Conservation (phyloP, 306 rosid genomes). For the cucumber (Cucumis sativus) region Cucumber_9930_V3 NC_026658.2:8823501-8824000, state of each 20-base stretch:
- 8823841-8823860: not conserved
- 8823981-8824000: too few species aligned
- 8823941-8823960: too few species aligned
- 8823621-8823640: conserved; percentile 90
- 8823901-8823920: too few species aligned
- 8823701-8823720: not conserved
- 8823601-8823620: conserved; percentile 67
- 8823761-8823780: conserved; percentile 10
- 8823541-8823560: conserved; percentile 54
- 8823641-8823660: conserved; percentile 41
- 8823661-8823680: too few species aligned
- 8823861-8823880: not conserved
- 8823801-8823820: conserved; percentile 3
- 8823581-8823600: conserved; percentile 64
- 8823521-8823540: not conserved
- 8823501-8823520: not conserved
- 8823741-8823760: conserved; percentile 5
- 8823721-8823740: not conserved
- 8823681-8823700: not conserved
- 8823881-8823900: too few species aligned
- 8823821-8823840: not conserved
- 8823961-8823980: too few species aligned
- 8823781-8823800: conserved; percentile 1
- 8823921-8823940: too few species aligned
- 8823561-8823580: conserved; percentile 95